phyloP scores from a whole-genome alignment of 139 green algal genomes.

The Edaphochlamys debaryana region DNA sequence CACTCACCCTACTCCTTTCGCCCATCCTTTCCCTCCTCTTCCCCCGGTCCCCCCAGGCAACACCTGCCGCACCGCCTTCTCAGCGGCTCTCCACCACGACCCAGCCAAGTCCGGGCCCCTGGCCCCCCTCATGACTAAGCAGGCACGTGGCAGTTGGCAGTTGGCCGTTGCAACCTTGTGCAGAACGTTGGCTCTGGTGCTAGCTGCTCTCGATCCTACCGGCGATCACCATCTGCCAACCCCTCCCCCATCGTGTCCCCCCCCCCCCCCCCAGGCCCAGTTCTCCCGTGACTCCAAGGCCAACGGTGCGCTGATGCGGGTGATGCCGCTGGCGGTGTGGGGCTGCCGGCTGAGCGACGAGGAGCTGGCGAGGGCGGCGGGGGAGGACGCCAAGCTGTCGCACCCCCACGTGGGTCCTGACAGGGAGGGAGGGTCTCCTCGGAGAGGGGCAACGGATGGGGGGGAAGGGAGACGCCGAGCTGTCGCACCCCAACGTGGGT shows the following conservation, averaged over 20 bases:
- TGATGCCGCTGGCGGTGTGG: slow-evolving; percentile 65
- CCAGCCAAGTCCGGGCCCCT: not conserved
- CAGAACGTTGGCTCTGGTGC: too few species aligned
- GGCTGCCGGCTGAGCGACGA: slow-evolving; percentile 20
- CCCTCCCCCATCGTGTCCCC: too few species aligned
- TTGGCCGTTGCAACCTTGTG: too few species aligned
- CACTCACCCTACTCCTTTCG: too few species aligned
- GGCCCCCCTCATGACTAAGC: slow-evolving; percentile 3
- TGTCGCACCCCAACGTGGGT: slow-evolving; percentile 56
- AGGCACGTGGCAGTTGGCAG: too few species aligned
- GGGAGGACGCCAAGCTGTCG: slow-evolving; percentile 43
- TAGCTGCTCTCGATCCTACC: too few species aligned
- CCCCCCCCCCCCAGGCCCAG: not conserved
- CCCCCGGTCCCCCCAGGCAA: slow-evolving; percentile 17
- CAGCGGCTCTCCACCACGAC: slow-evolving; percentile 1
- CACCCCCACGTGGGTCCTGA: slow-evolving; percentile 53
- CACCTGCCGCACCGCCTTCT: slow-evolving; percentile 37
- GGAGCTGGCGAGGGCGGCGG: slow-evolving; percentile 32
- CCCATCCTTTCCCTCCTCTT: too few species aligned
- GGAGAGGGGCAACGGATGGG: slow-evolving; percentile 11
- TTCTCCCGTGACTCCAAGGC: slow-evolving; percentile 24
- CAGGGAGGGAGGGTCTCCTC: too few species aligned
- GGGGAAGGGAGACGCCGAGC: slow-evolving; percentile 30
- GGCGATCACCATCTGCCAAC: too few species aligned
- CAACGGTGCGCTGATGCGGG: slow-evolving; percentile 48